Evolutionary conservation across 768 basidiomycete genomes (phyloP), one percentile per base, ranked within the genome.

Genomic region (Leccinum broughii): DNA sequence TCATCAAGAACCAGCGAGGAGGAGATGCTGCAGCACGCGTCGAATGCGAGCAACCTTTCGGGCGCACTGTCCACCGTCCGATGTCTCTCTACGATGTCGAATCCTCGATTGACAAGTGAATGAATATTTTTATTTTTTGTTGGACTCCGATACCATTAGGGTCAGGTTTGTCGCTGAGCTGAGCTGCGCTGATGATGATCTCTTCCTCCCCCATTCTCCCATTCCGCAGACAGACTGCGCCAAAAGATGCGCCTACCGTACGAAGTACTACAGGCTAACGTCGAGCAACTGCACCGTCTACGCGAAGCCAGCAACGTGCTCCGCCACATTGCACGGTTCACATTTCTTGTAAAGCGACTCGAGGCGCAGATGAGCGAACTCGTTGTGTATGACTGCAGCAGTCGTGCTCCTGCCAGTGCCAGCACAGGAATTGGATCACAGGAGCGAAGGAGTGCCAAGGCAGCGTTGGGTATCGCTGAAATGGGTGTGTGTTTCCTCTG

Each of bases 391-490:
- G 66, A 64, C 11, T 17, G 17, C 39, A n/a, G 15, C 9, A 20
- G n/a, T 44, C 41, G n/a, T 44, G n/a, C n/a, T 20, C 41, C 41
- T 44, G n/a, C 41, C n/a, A 20, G 34, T 28, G 28, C 28, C 28
- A 28, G 28, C 41, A 26, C 6, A 11, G 55, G 59, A 20, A 9
- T 44, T 9, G 58, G 85, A 83, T 30, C 70, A 78, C 35, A 66
- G 89, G 92, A 30, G 90, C 92, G 64, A 88, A 87, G 72, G 95
- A 97, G 68, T 67, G 90, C 94, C 2, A 95, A 95, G 74, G 95
- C 96, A 2, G 96, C 95, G 20, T 77, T 98, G 66, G 94, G 87
- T 41, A 87, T 98, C 9, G 93, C 95, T 1, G 96, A 99, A 72
- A 79, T 98, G 46, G 81, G 94, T 93, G 62, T 66, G 88, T 77